A percentile compares a stretch with the other conserved stretches of the same genome.
Evolutionary conservation across 2,329 filamentous ascomycete species (phyloP).

Genomic region (Penicillium hordei): DNA sequence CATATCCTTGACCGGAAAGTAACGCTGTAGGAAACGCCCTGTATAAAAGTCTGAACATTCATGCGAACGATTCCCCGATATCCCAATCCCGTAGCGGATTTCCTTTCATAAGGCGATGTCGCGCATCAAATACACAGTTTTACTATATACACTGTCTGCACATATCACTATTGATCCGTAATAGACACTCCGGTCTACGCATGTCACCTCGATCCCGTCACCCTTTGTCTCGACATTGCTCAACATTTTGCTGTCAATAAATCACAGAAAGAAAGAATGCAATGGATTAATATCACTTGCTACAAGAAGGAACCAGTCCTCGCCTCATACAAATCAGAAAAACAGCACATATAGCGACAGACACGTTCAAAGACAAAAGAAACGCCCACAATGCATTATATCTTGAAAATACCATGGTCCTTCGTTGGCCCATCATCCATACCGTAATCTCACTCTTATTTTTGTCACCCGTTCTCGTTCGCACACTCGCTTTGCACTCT

Average conservation of each 20-base stretch:
- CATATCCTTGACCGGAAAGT: too few relatives aligned
- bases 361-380: not conserved
- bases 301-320: slow-evolving; percentile 1
- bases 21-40: too few relatives aligned
- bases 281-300: not conserved
- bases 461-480: too few relatives aligned
- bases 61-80: too few relatives aligned
- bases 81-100: too few relatives aligned
- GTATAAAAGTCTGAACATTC: too few relatives aligned
- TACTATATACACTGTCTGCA: too few relatives aligned
- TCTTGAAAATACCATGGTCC: not conserved
- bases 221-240: not conserved
- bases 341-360: not conserved
- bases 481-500: not conserved
- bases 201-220: not conserved
- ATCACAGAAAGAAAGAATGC: not conserved
- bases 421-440: not conserved
- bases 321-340: not conserved
- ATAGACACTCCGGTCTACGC: not conserved
- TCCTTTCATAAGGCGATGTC: too few relatives aligned
- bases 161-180: slow-evolving; percentile 1
- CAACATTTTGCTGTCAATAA: not conserved
- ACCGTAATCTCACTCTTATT: not conserved
- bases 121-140: too few relatives aligned
- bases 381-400: slow-evolving; percentile 2